Evolutionary conservation across 805 yeast genomes (phyloP).

Genomic region (Phaffomyces thermotolerans): DNA sequence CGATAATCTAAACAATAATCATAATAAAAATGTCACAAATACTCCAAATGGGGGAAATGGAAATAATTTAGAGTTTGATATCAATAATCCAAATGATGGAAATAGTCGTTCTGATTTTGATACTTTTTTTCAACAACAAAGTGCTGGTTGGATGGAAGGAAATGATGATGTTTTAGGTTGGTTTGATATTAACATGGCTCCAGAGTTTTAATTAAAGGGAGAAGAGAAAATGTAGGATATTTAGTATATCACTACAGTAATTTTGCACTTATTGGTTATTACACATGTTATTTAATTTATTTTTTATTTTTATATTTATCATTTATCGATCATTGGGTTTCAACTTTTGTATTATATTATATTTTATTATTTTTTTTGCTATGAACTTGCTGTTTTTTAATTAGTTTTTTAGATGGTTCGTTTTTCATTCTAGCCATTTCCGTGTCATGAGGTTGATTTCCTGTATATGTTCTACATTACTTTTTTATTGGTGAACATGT

Average conservation of each 20-base stretch:
- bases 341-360: background rate
- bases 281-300: background rate
- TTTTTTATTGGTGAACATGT: too few relatives aligned
- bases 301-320: background rate
- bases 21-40: background rate
- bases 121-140: slow-evolving; percentile 70
- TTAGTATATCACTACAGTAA: too few relatives aligned
- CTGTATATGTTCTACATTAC: too few relatives aligned
- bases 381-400: too few relatives aligned
- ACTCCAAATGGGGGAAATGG: slow-evolving; percentile 5
- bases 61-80: slow-evolving; percentile 6
- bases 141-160: slow-evolving; percentile 77
- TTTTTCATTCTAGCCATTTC: background rate
- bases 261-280: too few relatives aligned
- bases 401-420: too few relatives aligned
- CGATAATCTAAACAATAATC: slow-evolving; percentile 6
- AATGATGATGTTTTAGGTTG: slow-evolving; percentile 91
- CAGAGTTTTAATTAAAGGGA: slow-evolving; percentile 36
- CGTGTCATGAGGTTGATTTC: background rate
- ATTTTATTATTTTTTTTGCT: background rate
- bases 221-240: too few relatives aligned
- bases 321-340: background rate
- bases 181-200: slow-evolving; percentile 79
- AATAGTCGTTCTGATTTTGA: slow-evolving; percentile 32
- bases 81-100: slow-evolving; percentile 18